These are phyloP conservation scores for Gonium pectorale DNA, from an alignment of 139 green algal genomes.

Conservation along the genomic window DNA sequence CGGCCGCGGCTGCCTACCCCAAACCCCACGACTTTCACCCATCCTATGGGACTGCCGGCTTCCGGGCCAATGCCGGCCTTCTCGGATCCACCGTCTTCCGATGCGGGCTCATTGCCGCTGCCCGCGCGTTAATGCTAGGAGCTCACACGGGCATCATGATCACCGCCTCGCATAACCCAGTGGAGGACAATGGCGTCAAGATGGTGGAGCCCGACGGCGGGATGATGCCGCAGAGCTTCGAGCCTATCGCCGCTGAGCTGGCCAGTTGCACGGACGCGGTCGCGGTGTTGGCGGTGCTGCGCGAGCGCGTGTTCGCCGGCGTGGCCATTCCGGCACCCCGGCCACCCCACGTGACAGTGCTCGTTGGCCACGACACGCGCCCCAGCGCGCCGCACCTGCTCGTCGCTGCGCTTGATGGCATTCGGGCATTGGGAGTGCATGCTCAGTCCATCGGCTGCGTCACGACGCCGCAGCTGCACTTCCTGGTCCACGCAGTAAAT, in stretches of 20 bases:
- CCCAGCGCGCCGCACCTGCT: slow-evolving; percentile 76
- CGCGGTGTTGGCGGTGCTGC: slow-evolving; percentile 46
- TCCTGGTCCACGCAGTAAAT: slow-evolving; percentile 54
- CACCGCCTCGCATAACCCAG: slow-evolving; percentile 97
- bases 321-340: background rate
- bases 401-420: slow-evolving; percentile 69
- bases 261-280: slow-evolving; percentile 68
- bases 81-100: slow-evolving; percentile 91
- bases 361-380: slow-evolving; percentile 86
- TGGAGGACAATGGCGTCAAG: slow-evolving; percentile 96
- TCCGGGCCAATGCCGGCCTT: slow-evolving; percentile 76
- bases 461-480: slow-evolving; percentile 98
- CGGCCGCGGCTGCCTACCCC: slow-evolving; percentile 28
- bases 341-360: slow-evolving; percentile 51
- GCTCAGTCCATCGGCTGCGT: slow-evolving; percentile 72
- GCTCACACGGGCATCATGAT: slow-evolving; percentile 90
- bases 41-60: slow-evolving; percentile 95
- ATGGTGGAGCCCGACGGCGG: slow-evolving; percentile 88
- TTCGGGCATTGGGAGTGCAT: slow-evolving; percentile 63
- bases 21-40: slow-evolving; percentile 50
- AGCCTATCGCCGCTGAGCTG: slow-evolving; percentile 82
- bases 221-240: slow-evolving; percentile 77
- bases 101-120: slow-evolving; percentile 87
- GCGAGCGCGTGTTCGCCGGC: slow-evolving; percentile 2
- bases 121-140: slow-evolving; percentile 59